Percentiles rank a stretch among this genome's conserved stretches.
Evolutionary conservation across 2,329 filamentous ascomycete genomes (phyloP).

Genomic region (Sporothrix schenckii): DNA sequence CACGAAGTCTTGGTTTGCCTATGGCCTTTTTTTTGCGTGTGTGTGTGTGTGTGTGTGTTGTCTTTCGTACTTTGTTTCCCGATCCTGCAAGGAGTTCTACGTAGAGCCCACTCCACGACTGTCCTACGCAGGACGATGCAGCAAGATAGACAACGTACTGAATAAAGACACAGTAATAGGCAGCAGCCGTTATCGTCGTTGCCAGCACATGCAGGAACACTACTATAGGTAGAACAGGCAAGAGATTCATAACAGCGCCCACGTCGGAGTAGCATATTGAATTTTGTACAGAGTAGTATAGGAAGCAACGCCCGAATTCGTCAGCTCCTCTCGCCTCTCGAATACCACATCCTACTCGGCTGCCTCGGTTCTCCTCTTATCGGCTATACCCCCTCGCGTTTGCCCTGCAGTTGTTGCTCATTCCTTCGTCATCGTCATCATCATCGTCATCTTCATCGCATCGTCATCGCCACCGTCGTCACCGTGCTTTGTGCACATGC

Average conservation of each 20-base stretch:
- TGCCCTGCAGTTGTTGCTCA: slow-evolving; percentile 1
- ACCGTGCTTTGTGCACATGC: neutral
- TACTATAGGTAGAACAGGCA: no score
- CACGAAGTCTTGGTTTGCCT: neutral
- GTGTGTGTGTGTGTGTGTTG: neutral
- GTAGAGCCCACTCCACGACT: neutral
- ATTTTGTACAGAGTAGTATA: neutral
- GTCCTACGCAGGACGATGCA: neutral
- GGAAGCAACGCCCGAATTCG: no score
- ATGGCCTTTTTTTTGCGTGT: neutral
- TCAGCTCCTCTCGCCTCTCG: no score
- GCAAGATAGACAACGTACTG: neutral
- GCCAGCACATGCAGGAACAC: neutral
- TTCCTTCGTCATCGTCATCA: neutral
- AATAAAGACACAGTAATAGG: neutral
- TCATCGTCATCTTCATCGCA: neutral
- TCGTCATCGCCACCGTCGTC: neutral
- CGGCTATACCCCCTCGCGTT: neutral
- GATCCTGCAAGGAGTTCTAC: no score
- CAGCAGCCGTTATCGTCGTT: neutral
- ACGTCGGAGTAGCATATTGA: neutral
- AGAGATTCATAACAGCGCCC: neutral
- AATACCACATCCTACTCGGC: neutral
- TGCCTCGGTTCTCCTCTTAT: neutral
- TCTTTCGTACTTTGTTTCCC: neutral